Base-by-base conservation (phyloP, 805 yeast species). In the Wickerhamiella azymoides region DNA sequence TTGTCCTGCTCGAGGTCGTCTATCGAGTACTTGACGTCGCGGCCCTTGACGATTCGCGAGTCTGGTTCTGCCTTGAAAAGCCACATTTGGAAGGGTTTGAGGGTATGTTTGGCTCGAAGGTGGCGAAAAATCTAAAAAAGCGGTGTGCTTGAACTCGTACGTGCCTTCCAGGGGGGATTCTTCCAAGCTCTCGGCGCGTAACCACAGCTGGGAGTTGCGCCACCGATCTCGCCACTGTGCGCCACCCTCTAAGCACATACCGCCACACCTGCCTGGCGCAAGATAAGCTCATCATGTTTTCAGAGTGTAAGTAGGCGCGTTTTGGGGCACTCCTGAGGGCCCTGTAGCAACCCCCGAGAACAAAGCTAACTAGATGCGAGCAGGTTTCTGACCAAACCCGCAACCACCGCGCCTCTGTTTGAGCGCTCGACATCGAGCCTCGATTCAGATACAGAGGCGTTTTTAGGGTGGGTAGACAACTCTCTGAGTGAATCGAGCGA, bases 41-140 rank as follows among this genome's bases (percentile, higher is more conserved):
- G 57, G 2, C 73, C 74, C 8, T 72, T 63, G 43, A 71, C 77
- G 10, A 72, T 57, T 38, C 80, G 57, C 0, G 70, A 50, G 38
- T 61, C 60, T 1, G 80, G 80, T 56, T 76, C 80, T 1, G 78
- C 71, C 52, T 75, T 75, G 38, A 75, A 62, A 3, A 75, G 63
- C 80, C 80, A 75, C 38, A 41, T 33, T 13, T 10, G 40, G 48
- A 52, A 50, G 50, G 33, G 7, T 3, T 21, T 21, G 24, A 5
- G 24, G 24, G 24, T 21, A 7, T 21, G n/a, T 18, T 16, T 10
- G 17, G 17, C 19, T 21, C 9, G 39, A 14, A 26, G 8, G 8
- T 26, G 28, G 8, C 8, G 10, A 10, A 26, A 9, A 8, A 10
- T 26, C 28, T 26, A 26, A 26, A 9, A 8, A n/a, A n/a, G n/a